Evolutionary conservation across 2,329 filamentous ascomycete species (phyloP), one percentile per base, ranked within the genome.

Genomic region (Plectosphaerella sp.): DNA sequence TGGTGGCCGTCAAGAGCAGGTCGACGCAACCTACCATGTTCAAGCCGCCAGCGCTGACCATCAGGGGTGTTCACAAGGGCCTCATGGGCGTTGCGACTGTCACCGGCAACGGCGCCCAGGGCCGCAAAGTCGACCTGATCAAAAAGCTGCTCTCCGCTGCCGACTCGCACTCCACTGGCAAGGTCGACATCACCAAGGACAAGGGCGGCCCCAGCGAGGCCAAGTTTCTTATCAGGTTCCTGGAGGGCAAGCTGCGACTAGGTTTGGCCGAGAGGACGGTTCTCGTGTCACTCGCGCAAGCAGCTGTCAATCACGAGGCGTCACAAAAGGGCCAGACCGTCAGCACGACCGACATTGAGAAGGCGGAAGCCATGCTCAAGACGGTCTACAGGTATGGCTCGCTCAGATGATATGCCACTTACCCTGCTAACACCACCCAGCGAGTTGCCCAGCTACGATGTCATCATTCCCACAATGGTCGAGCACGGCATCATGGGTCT

Each of bases 11-110:
- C 47, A 97, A 97, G 75, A 97, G 91, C 72, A 84, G 93, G 69
- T 90, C 88, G 14, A 97, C 92, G 45, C 94, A 99, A 65, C 90
- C 90, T 11, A 97, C 94, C 20, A 97, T 99, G 91, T 97, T 97
- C 77, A 96, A 96, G 69, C 94, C 92, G 3, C 97, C 96, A 70
- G 79, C 92, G 25, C 74, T 99, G 61, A 97, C 92, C 1, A 80
- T 99, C 2, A 83, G 82, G 52, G 91, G 88, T 25, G 92, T 99
- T 2, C 91, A 95, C 62, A 87, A 94, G 64, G 89, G 90, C 2
- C 71, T 99, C 36, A 89, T 97, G 77, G 82, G 79, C 35, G 95
- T 99, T 65, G 94, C 94, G 7, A 96, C 89, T 16, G 81, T 90
- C 14, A 82, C 89, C 59, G 94, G 94, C 10, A 88, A 89, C 64